These are phyloP conservation scores for Citrus hindsii DNA, from an alignment of 345 rosid genomes.

Conservation along the genomic window DNA sequence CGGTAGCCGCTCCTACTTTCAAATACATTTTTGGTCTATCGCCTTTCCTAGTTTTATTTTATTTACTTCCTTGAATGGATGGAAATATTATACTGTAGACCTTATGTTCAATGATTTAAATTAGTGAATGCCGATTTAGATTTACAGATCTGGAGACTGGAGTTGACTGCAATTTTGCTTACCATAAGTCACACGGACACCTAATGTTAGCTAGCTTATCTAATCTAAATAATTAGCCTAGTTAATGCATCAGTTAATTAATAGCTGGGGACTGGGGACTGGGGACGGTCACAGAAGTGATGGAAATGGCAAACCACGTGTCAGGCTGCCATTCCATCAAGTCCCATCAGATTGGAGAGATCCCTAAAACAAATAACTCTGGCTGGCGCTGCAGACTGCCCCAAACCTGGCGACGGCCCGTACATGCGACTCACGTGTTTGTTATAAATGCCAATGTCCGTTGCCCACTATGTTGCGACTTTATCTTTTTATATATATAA, in stretches of 20 bases:
- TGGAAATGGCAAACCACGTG: neutral
- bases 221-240: too few species aligned
- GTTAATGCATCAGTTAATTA: too few species aligned
- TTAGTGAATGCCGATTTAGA: neutral
- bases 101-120: neutral
- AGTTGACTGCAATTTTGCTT: too few species aligned
- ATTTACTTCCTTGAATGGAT: neutral
- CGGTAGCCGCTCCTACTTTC: neutral
- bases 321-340: neutral
- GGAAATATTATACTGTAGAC: neutral
- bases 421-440: slow-evolving; percentile 36
- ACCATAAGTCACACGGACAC: too few species aligned
- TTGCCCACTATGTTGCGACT: neutral
- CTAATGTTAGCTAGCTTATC: too few species aligned
- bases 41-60: too few species aligned
- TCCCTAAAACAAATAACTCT: neutral
- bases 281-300: too few species aligned
- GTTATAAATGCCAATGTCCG: slow-evolving; percentile 28
- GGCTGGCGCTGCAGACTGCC: too few species aligned
- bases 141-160: too few species aligned
- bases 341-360: slow-evolving; percentile 8
- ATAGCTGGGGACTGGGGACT: too few species aligned
- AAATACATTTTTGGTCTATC: neutral
- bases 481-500: too few species aligned
- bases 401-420: neutral